Base-by-base conservation (phyloP, 768 basidiomycete genomes). In the Coprinopsis marcescibilis region DNA sequence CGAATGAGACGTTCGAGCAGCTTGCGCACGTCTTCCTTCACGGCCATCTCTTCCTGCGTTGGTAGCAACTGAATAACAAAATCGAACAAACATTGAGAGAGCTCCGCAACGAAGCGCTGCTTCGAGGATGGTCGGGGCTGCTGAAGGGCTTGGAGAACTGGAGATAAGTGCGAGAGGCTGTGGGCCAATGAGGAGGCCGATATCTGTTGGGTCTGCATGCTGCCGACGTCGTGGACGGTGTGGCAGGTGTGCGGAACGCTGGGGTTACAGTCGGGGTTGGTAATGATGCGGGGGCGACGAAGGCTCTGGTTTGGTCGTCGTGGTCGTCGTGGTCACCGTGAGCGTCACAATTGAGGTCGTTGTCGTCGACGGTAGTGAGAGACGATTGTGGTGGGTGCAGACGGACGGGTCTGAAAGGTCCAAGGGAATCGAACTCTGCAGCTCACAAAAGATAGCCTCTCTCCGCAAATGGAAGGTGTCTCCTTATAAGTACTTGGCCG, bases 21-120 rank as follows among this genome's bases (percentile, higher is more conserved):
- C 65, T 89, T 90, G 58, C 95, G 74, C 53, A 97, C 94, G 57
- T 95, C 90, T 70, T 97, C 94, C 73, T 97, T 99, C 60, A 94
- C 83, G 33, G 83, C 77, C 67, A 95, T 78, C 69, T 96, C 93
- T 61, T 94, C 91, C 32, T 78, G 65, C 2, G 91, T 91, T 2
- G 93, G 93, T 14, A 96, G 76, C 41, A 94, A 78, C 65, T 93
- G 92, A 52, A 94, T 78, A 48, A 95, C 91, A 65, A 94, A 96
- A 67, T 93, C 86, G 71, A 89, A 90, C 52, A 95, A 80, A 56
- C 85, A 90, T 59, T 89, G 86, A 11, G 91, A 92, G 57, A 95
- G 82, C 60, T 92, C 89, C 21, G 72, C 68, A 54, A 79, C 71
- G 73, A 89, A 87, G 47, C 79, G 80, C 59, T 83, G 80, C 57